Evolutionary conservation across 139 green algal genomes (phyloP).

Genomic region (Volvox africanus): DNA sequence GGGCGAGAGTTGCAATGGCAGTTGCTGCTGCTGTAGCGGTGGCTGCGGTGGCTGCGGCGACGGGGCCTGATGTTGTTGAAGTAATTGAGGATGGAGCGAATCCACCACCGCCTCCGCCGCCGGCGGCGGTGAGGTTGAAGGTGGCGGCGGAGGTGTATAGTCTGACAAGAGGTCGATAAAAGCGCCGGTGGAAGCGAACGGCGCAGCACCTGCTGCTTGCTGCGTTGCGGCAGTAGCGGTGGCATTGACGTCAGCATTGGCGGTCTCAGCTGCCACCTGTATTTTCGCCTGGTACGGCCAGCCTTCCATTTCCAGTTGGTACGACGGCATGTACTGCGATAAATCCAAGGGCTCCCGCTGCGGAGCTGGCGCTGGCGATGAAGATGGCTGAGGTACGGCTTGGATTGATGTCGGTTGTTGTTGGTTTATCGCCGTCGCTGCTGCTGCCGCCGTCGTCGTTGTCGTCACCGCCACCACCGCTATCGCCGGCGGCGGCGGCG

Average conservation of each 20-base stretch:
- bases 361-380: not conserved
- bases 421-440: not conserved
- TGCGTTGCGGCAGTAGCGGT: not conserved
- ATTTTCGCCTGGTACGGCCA: not conserved
- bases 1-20: not conserved
- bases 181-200: not conserved
- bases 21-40: not conserved
- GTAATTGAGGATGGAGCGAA: not conserved
- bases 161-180: not conserved
- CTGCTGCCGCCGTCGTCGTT: not conserved
- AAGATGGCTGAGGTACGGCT: too few relatives aligned
- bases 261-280: not conserved
- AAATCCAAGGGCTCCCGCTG: conserved; percentile 4
- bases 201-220: not conserved
- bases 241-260: not conserved
- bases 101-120: not conserved
- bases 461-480: too few relatives aligned
- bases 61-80: not conserved
- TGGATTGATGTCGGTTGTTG: not conserved
- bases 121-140: conserved; percentile 1
- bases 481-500: conserved; percentile 23
- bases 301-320: conserved; percentile 28
- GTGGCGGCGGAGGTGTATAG: conserved; percentile 3
- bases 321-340: conserved; percentile 35
- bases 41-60: too few relatives aligned